These are phyloP conservation scores for Akanthomyces muscarius DNA, from an alignment of 2,329 filamentous ascomycete genomes.

Conservation along the genomic window DNA sequence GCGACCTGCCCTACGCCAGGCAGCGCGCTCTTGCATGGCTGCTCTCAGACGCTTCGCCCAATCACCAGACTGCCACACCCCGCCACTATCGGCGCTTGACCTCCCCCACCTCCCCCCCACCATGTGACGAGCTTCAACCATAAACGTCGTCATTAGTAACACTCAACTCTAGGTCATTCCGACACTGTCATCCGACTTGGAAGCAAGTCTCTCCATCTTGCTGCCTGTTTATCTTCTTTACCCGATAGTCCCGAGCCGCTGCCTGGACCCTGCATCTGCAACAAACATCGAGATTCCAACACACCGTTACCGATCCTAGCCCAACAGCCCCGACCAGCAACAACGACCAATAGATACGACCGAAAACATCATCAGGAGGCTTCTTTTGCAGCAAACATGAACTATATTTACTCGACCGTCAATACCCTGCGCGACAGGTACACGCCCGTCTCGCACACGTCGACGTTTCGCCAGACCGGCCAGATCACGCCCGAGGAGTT, in stretches of 20 bases:
- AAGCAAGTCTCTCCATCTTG: neutral
- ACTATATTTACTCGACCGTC: conserved; percentile 87
- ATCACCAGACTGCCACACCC: neutral
- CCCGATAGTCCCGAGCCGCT: neutral
- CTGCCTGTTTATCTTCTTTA: neutral
- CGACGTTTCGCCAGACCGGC: conserved; percentile 88
- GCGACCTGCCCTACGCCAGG: neutral
- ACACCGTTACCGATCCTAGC: neutral
- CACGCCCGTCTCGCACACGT: conserved; percentile 82
- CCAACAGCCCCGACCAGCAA: neutral
- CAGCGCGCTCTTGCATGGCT: neutral
- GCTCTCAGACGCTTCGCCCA: neutral
- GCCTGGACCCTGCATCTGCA: neutral
- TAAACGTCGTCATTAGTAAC: conserved; percentile 1
- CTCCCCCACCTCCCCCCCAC: conserved; percentile 8
- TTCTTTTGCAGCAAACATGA: conserved; percentile 53
- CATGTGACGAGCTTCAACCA: conserved; percentile 13
- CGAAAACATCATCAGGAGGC: neutral
- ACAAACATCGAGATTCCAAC: neutral
- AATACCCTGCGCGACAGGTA: conserved; percentile 89
- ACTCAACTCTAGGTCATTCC: neutral
- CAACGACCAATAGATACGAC: neutral
- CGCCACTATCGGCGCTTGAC: neutral
- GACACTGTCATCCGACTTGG: conserved; percentile 8
- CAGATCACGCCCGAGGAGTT: conserved; percentile 98